phyloP scores from a whole-genome alignment of 192 early-diverging fungal species.

The Coemansia sp. region DNA sequence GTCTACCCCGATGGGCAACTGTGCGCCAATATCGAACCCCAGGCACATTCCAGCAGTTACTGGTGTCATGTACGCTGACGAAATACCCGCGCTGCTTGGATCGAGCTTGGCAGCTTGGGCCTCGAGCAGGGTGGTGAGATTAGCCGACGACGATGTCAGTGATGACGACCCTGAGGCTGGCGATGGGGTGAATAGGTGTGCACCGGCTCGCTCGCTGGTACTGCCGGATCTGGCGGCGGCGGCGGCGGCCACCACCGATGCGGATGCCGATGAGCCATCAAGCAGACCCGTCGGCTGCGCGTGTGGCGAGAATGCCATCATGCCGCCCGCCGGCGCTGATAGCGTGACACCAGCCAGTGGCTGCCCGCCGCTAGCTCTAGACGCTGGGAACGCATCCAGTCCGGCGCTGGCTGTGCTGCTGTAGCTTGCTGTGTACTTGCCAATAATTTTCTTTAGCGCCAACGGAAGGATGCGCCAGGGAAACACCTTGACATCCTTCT shows the following conservation, averaged over 20 bases:
- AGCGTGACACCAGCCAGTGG: conserved; percentile 22
- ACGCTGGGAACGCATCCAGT: conserved; percentile 19
- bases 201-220: not conserved
- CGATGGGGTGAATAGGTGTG: conserved; percentile 2
- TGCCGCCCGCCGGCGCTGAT: conserved; percentile 17
- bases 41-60: conserved; percentile 1
- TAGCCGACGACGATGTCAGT: conserved; percentile 9
- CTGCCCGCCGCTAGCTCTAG: conserved; percentile 13
- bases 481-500: conserved; percentile 87
- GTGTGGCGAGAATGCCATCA: conserved; percentile 21
- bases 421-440: conserved; percentile 61
- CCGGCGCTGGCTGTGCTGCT: conserved; percentile 29
- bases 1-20: not conserved
- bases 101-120: conserved; percentile 2
- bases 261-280: conserved; percentile 15
- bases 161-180: conserved; percentile 8
- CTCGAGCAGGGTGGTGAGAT: conserved; percentile 13
- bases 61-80: not conserved
- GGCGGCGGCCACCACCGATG: conserved; percentile 23
- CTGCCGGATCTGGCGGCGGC: not conserved
- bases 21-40: conserved; percentile 6
- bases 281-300: conserved; percentile 8
- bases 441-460: conserved; percentile 73
- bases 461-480: conserved; percentile 67
- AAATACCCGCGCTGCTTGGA: not conserved